Percentiles rank a stretch among this genome's conserved stretches.
Conservation (phyloP, 768 basidiomycete genomes). For the Rhizopogon roseolus region DNA sequence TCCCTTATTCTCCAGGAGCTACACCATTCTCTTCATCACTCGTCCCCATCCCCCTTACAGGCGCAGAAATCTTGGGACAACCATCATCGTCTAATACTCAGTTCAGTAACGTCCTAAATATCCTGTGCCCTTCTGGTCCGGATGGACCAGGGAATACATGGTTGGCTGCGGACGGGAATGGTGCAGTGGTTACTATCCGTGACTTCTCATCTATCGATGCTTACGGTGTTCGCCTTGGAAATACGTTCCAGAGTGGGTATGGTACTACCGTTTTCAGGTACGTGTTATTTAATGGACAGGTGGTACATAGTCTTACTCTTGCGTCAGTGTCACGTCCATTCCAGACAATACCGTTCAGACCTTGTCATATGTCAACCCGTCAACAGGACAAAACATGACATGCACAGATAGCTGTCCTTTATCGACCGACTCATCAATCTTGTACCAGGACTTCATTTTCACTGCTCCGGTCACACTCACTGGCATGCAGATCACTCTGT, state of each 20-base stretch:
- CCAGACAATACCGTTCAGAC: slow-evolving; percentile 83
- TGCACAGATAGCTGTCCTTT: slow-evolving; percentile 81
- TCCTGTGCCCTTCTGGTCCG: slow-evolving; percentile 82
- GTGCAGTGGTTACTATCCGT: slow-evolving; percentile 71
- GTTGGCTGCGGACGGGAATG: slow-evolving; percentile 71
- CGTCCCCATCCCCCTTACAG: slow-evolving; percentile 69
- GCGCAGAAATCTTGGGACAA: slow-evolving; percentile 51
- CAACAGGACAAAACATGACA: slow-evolving; percentile 67
- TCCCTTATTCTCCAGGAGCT: slow-evolving; percentile 77
- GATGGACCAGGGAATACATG: slow-evolving; percentile 81
- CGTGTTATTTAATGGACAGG: slow-evolving; percentile 15
- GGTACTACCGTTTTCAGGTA: slow-evolving; percentile 90
- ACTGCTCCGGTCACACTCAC: slow-evolving; percentile 59
- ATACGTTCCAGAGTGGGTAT: slow-evolving; percentile 77
- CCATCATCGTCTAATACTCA: slow-evolving; percentile 58
- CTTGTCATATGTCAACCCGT: slow-evolving; percentile 74
- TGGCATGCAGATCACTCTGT: slow-evolving; percentile 83
- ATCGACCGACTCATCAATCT: slow-evolving; percentile 65
- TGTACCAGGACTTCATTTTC: slow-evolving; percentile 95
- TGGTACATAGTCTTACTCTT: slow-evolving; percentile 8
- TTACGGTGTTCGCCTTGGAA: slow-evolving; percentile 83
- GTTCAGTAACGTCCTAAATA: slow-evolving; percentile 59
- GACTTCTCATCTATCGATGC: slow-evolving; percentile 71
- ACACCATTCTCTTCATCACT: slow-evolving; percentile 88
- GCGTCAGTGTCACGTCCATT: slow-evolving; percentile 71